Evolutionary conservation across 768 basidiomycete genomes (phyloP).

Genomic region (Lactarius vividus): DNA sequence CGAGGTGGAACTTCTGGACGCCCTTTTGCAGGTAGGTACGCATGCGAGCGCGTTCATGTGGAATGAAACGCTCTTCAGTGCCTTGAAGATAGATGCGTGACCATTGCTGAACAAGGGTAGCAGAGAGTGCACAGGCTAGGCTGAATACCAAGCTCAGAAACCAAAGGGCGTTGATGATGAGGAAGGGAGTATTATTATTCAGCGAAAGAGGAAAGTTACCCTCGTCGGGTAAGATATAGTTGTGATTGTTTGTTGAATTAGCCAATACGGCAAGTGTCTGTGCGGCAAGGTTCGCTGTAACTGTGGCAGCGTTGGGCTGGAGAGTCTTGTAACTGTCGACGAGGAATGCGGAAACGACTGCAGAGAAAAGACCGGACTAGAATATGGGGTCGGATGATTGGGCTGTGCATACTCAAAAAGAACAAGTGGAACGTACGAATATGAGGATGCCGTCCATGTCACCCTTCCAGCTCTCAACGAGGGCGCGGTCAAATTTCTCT

Average conservation of each 20-base stretch:
- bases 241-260: too few species aligned
- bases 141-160: conserved; percentile 25
- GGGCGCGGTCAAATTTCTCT: conserved; percentile 18
- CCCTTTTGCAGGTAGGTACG: conserved; percentile 20
- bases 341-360: conserved; percentile 22
- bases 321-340: conserved; percentile 18
- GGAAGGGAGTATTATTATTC: neutral
- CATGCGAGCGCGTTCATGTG: conserved; percentile 18
- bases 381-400: neutral
- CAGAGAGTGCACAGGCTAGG: conserved; percentile 20
- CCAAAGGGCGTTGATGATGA: conserved; percentile 26
- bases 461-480: conserved; percentile 25
- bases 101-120: conserved; percentile 28
- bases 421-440: conserved; percentile 16
- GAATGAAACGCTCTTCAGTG: conserved; percentile 10
- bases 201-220: too few species aligned
- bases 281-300: conserved; percentile 7
- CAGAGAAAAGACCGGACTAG: conserved; percentile 28
- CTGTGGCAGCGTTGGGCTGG: conserved; percentile 2
- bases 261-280: too few species aligned
- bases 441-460: conserved; percentile 28
- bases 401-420: neutral
- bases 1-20: conserved; percentile 18
- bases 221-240: too few species aligned
- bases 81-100: conserved; percentile 24